Conservation (phyloP, 2,329 filamentous ascomycete species). For the Aspergillus pseudonomiae region DNA sequence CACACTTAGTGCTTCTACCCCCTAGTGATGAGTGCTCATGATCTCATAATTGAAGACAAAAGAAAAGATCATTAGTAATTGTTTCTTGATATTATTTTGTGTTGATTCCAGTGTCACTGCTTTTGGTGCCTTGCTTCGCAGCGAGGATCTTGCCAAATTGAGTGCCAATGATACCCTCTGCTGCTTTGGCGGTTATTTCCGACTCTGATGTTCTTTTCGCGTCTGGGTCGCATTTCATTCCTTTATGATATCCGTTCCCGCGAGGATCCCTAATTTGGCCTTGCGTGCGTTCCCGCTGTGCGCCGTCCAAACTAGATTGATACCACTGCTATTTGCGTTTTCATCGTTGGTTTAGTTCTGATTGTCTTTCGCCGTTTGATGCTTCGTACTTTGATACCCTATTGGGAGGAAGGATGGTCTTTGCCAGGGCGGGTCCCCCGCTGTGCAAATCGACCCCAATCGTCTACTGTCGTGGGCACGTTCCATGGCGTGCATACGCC, state of each 20-base stretch:
- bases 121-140: constrained; percentile 17
- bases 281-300: constrained; percentile 31
- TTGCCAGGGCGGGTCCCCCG: constrained; percentile 22
- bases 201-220: constrained; percentile 21
- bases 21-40: constrained; percentile 22
- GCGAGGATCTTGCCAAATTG: constrained; percentile 16
- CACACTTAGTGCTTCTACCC: constrained; percentile 29
- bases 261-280: constrained; percentile 30
- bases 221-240: constrained; percentile 32
- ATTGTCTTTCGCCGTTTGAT: constrained; percentile 30
- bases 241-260: constrained; percentile 38
- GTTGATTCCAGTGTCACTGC: constrained; percentile 28
- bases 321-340: constrained; percentile 40
- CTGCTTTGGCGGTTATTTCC: constrained; percentile 32
- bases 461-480: constrained; percentile 26
- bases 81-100: constrained; percentile 21
- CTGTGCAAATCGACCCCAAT: constrained; percentile 28
- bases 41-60: constrained; percentile 14
- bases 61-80: constrained; percentile 13
- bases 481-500: constrained; percentile 21
- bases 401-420: constrained; percentile 32
- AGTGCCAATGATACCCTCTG: constrained; percentile 37
- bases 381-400: constrained; percentile 39
- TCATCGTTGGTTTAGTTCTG: constrained; percentile 29
- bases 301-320: constrained; percentile 38